Percentiles rank a stretch among this genome's conserved stretches.
Conservation (phyloP, 2,329 filamentous ascomycete species). For the Penicillium sp. region DNA sequence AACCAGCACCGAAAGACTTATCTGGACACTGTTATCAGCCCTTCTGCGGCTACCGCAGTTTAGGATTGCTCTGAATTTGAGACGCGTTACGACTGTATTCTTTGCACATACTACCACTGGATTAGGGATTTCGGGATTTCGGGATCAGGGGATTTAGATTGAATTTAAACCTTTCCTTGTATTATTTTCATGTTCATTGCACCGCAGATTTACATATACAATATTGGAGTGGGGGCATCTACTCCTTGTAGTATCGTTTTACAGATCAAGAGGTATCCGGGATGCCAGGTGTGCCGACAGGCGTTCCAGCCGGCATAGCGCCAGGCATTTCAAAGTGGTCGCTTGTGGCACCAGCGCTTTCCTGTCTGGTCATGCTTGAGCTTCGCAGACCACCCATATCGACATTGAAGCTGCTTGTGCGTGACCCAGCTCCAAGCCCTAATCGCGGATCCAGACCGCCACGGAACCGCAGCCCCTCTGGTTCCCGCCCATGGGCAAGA, state of each 20-base stretch:
- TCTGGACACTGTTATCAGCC: slow-evolving; percentile 47
- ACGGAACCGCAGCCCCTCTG: slow-evolving; percentile 39
- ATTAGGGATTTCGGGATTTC: no score
- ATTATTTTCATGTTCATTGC: neutral
- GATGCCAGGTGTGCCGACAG: slow-evolving; percentile 7
- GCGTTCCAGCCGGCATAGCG: slow-evolving; percentile 30
- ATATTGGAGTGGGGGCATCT: neutral
- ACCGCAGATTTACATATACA: neutral
- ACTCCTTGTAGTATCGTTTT: neutral
- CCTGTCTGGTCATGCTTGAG: slow-evolving; percentile 35
- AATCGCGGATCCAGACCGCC: slow-evolving; percentile 28
- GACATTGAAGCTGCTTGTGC: slow-evolving; percentile 38
- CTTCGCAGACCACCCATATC: slow-evolving; percentile 34
- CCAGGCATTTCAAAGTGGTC: slow-evolving; percentile 45
- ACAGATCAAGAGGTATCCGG: neutral
- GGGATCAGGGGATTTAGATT: neutral
- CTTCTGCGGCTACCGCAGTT: slow-evolving; percentile 24
- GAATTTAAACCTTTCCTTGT: neutral
- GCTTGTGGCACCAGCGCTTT: slow-evolving; percentile 29
- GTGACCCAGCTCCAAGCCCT: slow-evolving; percentile 34
- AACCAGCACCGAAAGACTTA: slow-evolving; percentile 83
- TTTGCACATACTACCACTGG: slow-evolving; percentile 1
- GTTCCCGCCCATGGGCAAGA: slow-evolving; percentile 25
- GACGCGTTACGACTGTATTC: slow-evolving; percentile 11
- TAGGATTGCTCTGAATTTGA: slow-evolving; percentile 14